Base-by-base conservation (phyloP, 768 basidiomycete species). In the Crassisporium funariophilum region DNA sequence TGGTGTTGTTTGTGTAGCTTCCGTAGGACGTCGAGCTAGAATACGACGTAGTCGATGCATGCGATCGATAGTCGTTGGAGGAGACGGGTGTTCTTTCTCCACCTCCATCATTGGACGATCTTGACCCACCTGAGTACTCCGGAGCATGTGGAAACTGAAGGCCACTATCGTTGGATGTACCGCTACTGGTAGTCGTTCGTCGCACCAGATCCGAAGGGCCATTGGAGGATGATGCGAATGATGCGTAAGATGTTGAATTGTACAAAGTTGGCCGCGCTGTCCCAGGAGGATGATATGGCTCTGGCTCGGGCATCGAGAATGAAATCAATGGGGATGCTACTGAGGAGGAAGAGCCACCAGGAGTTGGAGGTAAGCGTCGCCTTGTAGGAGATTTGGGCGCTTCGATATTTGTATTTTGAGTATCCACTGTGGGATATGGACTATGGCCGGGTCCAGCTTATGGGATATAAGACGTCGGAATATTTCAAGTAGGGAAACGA, bases 281-380 rank as follows among this genome's bases (percentile, higher is more conserved):
- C 5, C 53, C 51, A 31, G 59, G 53, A 15, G 71, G 66, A 43
- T 65, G 53, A 58, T 70, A 74, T 4, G 63, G 64, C 24, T 75
- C 71, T 1, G 77, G 70, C 50, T 73, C 74, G 2, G 75, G 74
- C 70, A 76, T 76, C 9, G 59, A n/a, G 23, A 65, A 56, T 13
- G 64, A 29, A 4, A 46, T 51, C 10, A 57, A 56, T 21, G 65
- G 53, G 7, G 63, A 59, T 17, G 59, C 44, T 5, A 58, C 55
- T 11, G 63, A 54, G 15, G 68, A 61, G n/a, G 72, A 62, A 22
- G 51, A 49, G 24, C 52, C 49, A 15, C 60, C 67, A 24, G 77
- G 77, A 6, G 74, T 76, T 20, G 73, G 75, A 5, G 77, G 77
- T 24, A 78, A 62, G 34, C 71, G 70, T 41, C 76, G 67, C 35